Conservation (phyloP, 78 protist species). For the Isochrysis galbana region DNA sequence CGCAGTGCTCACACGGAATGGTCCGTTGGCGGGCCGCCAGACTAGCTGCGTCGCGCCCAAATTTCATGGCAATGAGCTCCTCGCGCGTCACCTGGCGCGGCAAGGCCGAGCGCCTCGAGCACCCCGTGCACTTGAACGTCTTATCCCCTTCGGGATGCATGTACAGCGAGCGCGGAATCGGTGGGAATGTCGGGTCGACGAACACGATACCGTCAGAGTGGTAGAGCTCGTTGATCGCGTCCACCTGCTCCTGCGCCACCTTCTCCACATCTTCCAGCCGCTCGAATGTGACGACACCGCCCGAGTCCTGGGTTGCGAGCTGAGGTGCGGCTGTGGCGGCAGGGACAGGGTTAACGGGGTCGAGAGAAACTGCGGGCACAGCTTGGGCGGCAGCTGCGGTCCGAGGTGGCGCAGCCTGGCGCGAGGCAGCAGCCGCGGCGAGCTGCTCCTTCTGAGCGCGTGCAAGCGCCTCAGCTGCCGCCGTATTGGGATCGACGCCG, state of each 20-base stretch:
- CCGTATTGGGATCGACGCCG: neutral
- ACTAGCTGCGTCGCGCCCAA: neutral
- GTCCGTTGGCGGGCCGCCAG: neutral
- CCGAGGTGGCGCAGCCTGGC: neutral
- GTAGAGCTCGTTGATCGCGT: neutral
- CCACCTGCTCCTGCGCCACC: neutral
- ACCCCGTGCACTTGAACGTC: neutral
- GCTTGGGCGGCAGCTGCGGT: neutral
- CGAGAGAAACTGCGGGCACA: neutral
- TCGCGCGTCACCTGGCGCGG: neutral
- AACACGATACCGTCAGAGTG: neutral
- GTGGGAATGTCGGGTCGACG: slow-evolving; percentile 34
- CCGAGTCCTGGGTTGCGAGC: neutral
- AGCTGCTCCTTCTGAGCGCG: neutral
- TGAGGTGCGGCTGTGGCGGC: neutral
- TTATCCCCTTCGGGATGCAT: neutral
- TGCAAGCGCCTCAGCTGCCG: neutral
- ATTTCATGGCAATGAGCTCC: neutral
- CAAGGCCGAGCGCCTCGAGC: neutral
- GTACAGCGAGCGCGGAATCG: neutral
- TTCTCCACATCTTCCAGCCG: neutral
- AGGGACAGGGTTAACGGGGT: neutral
- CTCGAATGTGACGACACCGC: neutral
- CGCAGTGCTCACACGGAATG: neutral
- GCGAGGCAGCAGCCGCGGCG: neutral